Conservation (phyloP, 495 filamentous ascomycete genomes). For the Annulohypoxylon nitens region DNA sequence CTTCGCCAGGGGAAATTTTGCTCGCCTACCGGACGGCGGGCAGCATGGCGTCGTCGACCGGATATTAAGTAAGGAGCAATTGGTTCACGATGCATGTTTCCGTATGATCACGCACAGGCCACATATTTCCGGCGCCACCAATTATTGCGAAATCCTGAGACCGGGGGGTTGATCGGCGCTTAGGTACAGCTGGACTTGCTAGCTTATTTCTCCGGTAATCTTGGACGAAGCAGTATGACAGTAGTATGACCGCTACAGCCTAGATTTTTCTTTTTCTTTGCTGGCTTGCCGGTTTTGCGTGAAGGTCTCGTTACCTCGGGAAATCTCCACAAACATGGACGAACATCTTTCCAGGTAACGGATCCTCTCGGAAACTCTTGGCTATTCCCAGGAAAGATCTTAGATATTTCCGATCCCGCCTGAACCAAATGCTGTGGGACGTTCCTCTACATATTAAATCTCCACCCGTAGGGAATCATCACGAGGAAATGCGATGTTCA, state of each 20-base stretch:
- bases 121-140: slow-evolving; percentile 24
- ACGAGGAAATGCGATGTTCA: slow-evolving; percentile 1
- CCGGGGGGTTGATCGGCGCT: slow-evolving; percentile 11
- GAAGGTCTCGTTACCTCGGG: slow-evolving; percentile 16
- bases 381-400: slow-evolving; percentile 13
- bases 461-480: slow-evolving; percentile 1
- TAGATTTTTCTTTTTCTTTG: slow-evolving; percentile 10
- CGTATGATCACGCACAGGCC: slow-evolving; percentile 31
- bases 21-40: slow-evolving; percentile 16
- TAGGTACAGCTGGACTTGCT: neutral
- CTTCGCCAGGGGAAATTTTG: neutral
- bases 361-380: slow-evolving; percentile 6
- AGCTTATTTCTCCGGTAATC: slow-evolving; percentile 12
- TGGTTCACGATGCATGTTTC: slow-evolving; percentile 33
- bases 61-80: slow-evolving; percentile 28
- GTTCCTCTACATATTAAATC: neutral
- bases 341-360: slow-evolving; percentile 7
- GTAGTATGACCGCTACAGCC: slow-evolving; percentile 2
- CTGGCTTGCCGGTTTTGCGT: neutral
- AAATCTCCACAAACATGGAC: slow-evolving; percentile 1
- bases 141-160: neutral
- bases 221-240: slow-evolving; percentile 19
- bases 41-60: slow-evolving; percentile 15
- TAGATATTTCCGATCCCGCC: slow-evolving; percentile 19
- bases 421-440: slow-evolving; percentile 4